Conservation (phyloP, 1,139 yeast species). For the Tardiomyces digboiensis region DNA sequence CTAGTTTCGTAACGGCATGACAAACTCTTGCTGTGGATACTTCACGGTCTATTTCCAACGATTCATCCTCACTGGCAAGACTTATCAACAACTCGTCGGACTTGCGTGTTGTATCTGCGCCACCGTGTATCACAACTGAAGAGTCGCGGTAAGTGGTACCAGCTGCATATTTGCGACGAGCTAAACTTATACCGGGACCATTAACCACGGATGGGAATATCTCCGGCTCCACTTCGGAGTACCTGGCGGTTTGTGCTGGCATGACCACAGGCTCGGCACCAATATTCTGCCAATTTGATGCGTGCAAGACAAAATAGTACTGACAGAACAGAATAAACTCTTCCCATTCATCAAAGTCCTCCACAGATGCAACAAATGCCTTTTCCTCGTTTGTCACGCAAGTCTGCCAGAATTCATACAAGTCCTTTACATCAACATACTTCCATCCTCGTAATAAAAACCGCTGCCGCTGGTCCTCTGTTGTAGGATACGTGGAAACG, state of each 20-base stretch:
- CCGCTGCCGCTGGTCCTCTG: conserved; percentile 40
- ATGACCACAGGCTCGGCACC: no score
- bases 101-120: conserved; percentile 40
- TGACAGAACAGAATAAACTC: conserved; percentile 72
- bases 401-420: conserved; percentile 48
- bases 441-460: conserved; percentile 41
- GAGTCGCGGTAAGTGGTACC: conserved; percentile 25
- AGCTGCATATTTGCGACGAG: conserved; percentile 41
- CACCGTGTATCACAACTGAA: conserved; percentile 41
- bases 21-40: conserved; percentile 43
- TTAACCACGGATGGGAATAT: background rate
- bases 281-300: conserved; percentile 18
- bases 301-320: conserved; percentile 64
- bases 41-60: background rate
- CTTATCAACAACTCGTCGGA: conserved; percentile 17
- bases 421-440: conserved; percentile 42
- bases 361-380: conserved; percentile 38
- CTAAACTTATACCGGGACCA: no score
- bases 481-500: conserved; percentile 48
- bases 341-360: conserved; percentile 78
- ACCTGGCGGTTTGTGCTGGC: no score
- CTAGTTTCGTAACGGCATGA: conserved; percentile 39
- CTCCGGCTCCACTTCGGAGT: no score
- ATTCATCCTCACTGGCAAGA: conserved; percentile 1
- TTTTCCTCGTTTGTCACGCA: conserved; percentile 35